A percentile compares a stretch with the other conserved stretches of the same genome.
Evolutionary conservation across 768 basidiomycete species (phyloP).

Genomic region (Leccinum broughii): DNA sequence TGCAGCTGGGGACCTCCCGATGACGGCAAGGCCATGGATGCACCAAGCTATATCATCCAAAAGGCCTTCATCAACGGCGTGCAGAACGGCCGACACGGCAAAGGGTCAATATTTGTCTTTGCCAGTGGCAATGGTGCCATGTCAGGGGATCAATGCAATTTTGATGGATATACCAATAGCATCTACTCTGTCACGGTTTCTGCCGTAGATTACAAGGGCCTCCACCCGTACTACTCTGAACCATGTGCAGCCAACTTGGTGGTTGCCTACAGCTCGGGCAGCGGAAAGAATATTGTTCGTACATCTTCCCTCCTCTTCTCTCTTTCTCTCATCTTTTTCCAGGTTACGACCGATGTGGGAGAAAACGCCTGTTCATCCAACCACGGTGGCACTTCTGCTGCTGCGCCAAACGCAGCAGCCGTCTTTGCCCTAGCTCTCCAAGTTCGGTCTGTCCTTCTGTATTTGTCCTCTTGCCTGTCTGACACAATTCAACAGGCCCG

Average conservation of each 20-base stretch:
- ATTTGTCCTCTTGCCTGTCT: constrained; percentile 6
- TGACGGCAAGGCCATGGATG: constrained; percentile 93
- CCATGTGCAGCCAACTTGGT: constrained; percentile 97
- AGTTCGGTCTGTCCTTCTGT: constrained; percentile 58
- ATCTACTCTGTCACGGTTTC: constrained; percentile 96
- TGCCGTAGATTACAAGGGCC: constrained; percentile 89
- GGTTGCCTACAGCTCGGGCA: constrained; percentile 94
- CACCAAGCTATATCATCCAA: constrained; percentile 84
- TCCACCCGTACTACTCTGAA: constrained; percentile 97
- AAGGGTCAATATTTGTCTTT: constrained; percentile 94
- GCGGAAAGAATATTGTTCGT: constrained; percentile 89
- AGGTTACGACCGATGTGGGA: constrained; percentile 96
- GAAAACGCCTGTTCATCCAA: constrained; percentile 73
- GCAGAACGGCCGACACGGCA: constrained; percentile 83
- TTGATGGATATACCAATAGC: constrained; percentile 98
- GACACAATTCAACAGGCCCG: constrained; percentile 57
- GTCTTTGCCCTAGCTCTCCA: constrained; percentile 89
- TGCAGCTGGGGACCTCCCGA: constrained; percentile 99
- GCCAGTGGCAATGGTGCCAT: constrained; percentile 96
- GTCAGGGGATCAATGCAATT: constrained; percentile 95
- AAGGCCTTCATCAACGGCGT: constrained; percentile 95
- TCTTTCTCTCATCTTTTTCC: constrained; percentile 18
- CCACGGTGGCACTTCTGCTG: constrained; percentile 97
- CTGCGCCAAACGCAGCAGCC: constrained; percentile 94
- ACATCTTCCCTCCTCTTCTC: constrained; percentile 1